phyloP scores from a whole-genome alignment of 352 stramenopile species.

The Halophytophthora batemanensis region DNA sequence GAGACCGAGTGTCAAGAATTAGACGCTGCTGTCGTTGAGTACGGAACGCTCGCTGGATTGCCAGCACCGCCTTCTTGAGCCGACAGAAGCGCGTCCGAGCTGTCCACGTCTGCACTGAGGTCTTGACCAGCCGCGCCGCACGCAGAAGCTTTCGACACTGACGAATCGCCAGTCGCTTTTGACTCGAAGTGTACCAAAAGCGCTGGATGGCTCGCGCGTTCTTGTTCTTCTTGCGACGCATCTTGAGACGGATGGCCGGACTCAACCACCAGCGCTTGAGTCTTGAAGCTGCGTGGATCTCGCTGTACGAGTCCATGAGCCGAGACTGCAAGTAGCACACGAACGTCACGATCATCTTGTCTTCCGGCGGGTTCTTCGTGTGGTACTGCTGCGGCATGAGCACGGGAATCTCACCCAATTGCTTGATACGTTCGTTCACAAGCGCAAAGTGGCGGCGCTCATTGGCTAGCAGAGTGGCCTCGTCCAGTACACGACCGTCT shows the following conservation, averaged over 20 bases:
- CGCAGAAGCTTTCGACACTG: conserved; percentile 62
- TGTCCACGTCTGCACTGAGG: conserved; percentile 24
- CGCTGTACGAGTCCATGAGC: conserved; percentile 91
- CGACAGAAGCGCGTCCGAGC: conserved; percentile 24
- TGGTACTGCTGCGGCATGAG: conserved; percentile 87
- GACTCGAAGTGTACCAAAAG: conserved; percentile 81
- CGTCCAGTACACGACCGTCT: conserved; percentile 13
- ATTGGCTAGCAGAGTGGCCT: conserved; percentile 43
- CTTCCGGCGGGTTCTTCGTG: conserved; percentile 87
- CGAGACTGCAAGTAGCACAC: conserved; percentile 93
- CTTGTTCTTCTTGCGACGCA: conserved; percentile 58
- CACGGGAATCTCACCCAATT: conserved; percentile 91
- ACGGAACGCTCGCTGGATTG: conserved; percentile 36
- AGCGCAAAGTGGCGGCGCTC: conserved; percentile 86
- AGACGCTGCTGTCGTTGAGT: conserved; percentile 15
- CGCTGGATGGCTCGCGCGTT: conserved; percentile 62
- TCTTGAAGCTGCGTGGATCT: conserved; percentile 87
- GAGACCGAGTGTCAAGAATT: conserved; percentile 7
- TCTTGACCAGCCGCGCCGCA: conserved; percentile 56
- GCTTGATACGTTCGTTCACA: conserved; percentile 85
- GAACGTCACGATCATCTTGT: conserved; percentile 94
- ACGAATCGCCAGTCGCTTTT: conserved; percentile 65
- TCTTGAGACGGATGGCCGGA: conserved; percentile 43
- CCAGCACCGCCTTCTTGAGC: conserved; percentile 27
- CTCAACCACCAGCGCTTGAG: conserved; percentile 87